Percentiles rank a stretch among this genome's conserved stretches.
Evolutionary conservation across 306 rosid species (phyloP).

Genomic region (Quercus parvula): DNA sequence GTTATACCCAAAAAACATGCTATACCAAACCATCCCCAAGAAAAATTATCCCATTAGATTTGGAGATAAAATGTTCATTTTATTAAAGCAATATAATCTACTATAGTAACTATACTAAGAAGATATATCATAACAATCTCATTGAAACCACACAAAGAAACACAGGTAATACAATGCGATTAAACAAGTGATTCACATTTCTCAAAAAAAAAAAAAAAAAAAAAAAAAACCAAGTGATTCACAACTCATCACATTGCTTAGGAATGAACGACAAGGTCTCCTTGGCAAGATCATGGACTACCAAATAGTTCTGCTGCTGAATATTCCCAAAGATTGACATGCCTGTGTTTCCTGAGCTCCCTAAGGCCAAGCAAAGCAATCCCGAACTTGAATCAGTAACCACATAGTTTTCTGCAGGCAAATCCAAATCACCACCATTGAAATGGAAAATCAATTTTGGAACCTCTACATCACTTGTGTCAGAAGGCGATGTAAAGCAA

Average conservation of each 20-base stretch:
- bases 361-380: slow-evolving; percentile 80
- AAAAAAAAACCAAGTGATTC: not conserved
- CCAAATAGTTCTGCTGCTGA: slow-evolving; percentile 56
- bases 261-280: slow-evolving; percentile 36
- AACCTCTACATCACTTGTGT: slow-evolving; percentile 27
- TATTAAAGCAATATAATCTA: slow-evolving; percentile 2
- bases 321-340: slow-evolving; percentile 69
- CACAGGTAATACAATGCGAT: not conserved
- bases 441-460: slow-evolving; percentile 74
- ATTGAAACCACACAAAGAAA: slow-evolving; percentile 12
- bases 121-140: slow-evolving; percentile 3
- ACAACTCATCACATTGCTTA: slow-evolving; percentile 35
- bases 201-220: too few species aligned
- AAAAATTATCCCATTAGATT: too few species aligned
- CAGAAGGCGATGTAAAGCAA: slow-evolving; percentile 58
- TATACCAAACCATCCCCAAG: too few species aligned
- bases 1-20: too few species aligned
- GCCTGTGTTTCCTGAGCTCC: slow-evolving; percentile 32
- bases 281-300: slow-evolving; percentile 42
- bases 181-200: not conserved
- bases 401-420: slow-evolving; percentile 63
- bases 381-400: slow-evolving; percentile 46
- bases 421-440: slow-evolving; percentile 60
- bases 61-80: slow-evolving; percentile 1
- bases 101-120: not conserved